A percentile compares a stretch with the other conserved stretches of the same genome.
phyloP scores from a whole-genome alignment of 2,329 filamentous ascomycete genomes.

The Penicillium sp. region DNA sequence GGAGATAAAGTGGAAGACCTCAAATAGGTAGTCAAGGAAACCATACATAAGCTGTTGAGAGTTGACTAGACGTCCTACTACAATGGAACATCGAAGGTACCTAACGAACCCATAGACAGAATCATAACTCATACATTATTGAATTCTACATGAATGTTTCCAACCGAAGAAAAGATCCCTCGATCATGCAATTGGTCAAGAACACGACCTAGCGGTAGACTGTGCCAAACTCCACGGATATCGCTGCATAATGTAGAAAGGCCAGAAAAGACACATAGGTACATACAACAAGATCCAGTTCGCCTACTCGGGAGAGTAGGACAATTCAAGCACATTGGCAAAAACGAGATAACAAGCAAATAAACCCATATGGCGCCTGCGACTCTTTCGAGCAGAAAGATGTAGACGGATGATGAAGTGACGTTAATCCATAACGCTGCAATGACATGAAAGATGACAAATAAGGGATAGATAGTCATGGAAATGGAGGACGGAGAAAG shows the following conservation, averaged over 20 bases:
- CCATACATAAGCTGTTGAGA: too few relatives aligned
- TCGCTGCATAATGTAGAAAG: slow-evolving; percentile 35
- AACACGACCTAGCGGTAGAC: slow-evolving; percentile 26
- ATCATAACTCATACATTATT: neutral
- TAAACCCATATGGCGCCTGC: slow-evolving; percentile 17
- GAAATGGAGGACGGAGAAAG: slow-evolving; percentile 7
- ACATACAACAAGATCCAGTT: slow-evolving; percentile 26
- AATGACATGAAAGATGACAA: slow-evolving; percentile 10
- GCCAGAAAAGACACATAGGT: slow-evolving; percentile 23
- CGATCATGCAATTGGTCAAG: slow-evolving; percentile 35
- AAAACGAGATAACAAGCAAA: slow-evolving; percentile 11
- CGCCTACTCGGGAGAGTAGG: slow-evolving; percentile 20
- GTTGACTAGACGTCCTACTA: too few relatives aligned
- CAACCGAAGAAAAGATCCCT: slow-evolving; percentile 28
- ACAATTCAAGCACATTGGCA: slow-evolving; percentile 21
- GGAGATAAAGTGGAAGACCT: neutral
- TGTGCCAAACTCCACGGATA: slow-evolving; percentile 32
- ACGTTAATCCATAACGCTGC: slow-evolving; percentile 29
- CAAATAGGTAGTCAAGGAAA: neutral
- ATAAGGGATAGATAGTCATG: neutral
- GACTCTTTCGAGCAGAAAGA: slow-evolving; percentile 11
- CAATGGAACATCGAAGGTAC: too few relatives aligned
- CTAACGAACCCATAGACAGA: too few relatives aligned
- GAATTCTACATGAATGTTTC: neutral
- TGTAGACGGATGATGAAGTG: slow-evolving; percentile 16